Percentiles rank a stretch among this genome's conserved stretches.
Evolutionary conservation across 2,329 filamentous ascomycete species (phyloP).

Genomic region (Knufia fluminis): DNA sequence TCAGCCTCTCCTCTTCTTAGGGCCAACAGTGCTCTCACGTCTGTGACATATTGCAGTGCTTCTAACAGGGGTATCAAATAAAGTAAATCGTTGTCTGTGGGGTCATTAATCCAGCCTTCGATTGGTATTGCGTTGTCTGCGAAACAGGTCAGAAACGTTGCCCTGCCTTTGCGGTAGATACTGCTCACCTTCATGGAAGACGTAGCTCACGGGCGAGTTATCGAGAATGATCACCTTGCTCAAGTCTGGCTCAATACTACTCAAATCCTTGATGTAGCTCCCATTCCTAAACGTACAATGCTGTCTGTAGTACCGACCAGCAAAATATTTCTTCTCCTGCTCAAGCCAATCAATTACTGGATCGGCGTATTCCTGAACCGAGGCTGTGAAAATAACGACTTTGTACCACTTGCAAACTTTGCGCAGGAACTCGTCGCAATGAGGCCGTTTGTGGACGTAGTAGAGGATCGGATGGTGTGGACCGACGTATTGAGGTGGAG

Average conservation of each 20-base stretch:
- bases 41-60: slow-evolving; percentile 90
- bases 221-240: slow-evolving; percentile 99
- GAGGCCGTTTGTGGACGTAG: slow-evolving; percentile 95
- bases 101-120: slow-evolving; percentile 98
- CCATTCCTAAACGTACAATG: slow-evolving; percentile 94
- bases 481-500: slow-evolving; percentile 57
- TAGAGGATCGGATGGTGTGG: slow-evolving; percentile 95
- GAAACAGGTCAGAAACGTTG: background rate
- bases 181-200: slow-evolving; percentile 85
- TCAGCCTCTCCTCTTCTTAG: slow-evolving; percentile 69
- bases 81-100: slow-evolving; percentile 89
- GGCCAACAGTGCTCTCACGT: slow-evolving; percentile 83
- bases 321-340: slow-evolving; percentile 92
- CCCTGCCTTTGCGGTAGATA: background rate
- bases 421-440: slow-evolving; percentile 92
- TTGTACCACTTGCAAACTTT: slow-evolving; percentile 98
- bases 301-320: slow-evolving; percentile 85
- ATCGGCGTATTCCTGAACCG: slow-evolving; percentile 96
- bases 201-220: slow-evolving; percentile 95
- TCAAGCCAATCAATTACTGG: slow-evolving; percentile 99
- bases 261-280: slow-evolving; percentile 96
- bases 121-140: slow-evolving; percentile 97
- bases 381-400: slow-evolving; percentile 90
- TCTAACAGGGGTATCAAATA: slow-evolving; percentile 88
- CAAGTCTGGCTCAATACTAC: slow-evolving; percentile 88